Evolutionary conservation across 2,329 filamentous ascomycete species (phyloP).

Genomic region (Orbilia quercus): DNA sequence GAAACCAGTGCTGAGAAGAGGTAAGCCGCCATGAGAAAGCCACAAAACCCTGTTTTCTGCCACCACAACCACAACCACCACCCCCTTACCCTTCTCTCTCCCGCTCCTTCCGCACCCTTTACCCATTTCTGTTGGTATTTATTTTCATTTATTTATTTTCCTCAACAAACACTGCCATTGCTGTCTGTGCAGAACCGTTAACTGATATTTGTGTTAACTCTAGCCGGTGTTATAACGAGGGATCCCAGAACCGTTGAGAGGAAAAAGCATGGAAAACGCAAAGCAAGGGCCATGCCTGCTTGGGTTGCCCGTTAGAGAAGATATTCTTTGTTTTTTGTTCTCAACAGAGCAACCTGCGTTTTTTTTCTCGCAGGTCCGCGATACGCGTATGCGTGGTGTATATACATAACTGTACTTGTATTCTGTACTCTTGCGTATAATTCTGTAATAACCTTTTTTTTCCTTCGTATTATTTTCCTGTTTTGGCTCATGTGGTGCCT

Average conservation of each 20-base stretch:
- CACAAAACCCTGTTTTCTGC: slow-evolving; percentile 15
- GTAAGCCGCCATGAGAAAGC: slow-evolving; percentile 70
- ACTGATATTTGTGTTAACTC: slow-evolving; percentile 62
- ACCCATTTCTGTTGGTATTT: slow-evolving; percentile 39
- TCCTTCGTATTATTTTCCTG: slow-evolving; percentile 24
- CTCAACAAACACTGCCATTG: slow-evolving; percentile 1
- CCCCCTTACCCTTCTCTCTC: slow-evolving; percentile 8
- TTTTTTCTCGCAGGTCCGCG: slow-evolving; percentile 8
- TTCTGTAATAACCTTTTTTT: too few relatives aligned
- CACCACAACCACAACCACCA: too few relatives aligned
- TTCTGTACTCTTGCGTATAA: slow-evolving; percentile 23
- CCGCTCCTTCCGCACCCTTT: slow-evolving; percentile 31
- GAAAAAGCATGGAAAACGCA: slow-evolving; percentile 95
- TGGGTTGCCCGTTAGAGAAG: slow-evolving; percentile 80
- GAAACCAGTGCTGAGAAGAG: slow-evolving; percentile 86
- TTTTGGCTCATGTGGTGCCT: slow-evolving; percentile 40
- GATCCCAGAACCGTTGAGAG: slow-evolving; percentile 93
- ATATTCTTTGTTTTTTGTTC: slow-evolving; percentile 30
- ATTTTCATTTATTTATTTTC: slow-evolving; percentile 4
- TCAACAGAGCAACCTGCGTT: slow-evolving; percentile 7
- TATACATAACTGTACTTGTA: slow-evolving; percentile 47
- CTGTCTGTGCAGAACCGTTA: slow-evolving; percentile 44
- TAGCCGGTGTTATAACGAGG: slow-evolving; percentile 91
- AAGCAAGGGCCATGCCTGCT: slow-evolving; percentile 96
- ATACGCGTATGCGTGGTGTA: slow-evolving; percentile 27